phyloP scores from a whole-genome alignment of 768 basidiomycete species.

The Lyophyllum semitale region DNA sequence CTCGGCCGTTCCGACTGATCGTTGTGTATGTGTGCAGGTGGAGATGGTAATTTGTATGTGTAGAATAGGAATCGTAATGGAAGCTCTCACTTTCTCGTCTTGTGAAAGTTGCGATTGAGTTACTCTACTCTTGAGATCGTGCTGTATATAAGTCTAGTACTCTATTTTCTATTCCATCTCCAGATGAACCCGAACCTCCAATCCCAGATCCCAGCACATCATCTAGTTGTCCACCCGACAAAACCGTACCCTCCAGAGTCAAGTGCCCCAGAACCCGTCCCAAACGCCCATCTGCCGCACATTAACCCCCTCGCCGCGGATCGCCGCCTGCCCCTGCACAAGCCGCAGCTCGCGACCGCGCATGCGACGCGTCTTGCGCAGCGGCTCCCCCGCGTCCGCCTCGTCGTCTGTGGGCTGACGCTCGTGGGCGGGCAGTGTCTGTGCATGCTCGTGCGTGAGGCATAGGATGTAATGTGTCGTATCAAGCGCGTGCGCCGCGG shows the following conservation, averaged over 20 bases:
- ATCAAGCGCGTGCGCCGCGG: conserved; percentile 67
- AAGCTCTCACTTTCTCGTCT: not conserved
- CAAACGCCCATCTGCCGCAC: conserved; percentile 41
- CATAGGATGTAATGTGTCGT: conserved; percentile 75
- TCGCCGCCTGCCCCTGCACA: conserved; percentile 73
- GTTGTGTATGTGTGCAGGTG: not conserved
- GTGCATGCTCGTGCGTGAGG: conserved; percentile 59
- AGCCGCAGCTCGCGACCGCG: conserved; percentile 83
- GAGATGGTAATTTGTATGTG: not conserved
- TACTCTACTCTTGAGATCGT: not conserved
- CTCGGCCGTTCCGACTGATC: conserved; percentile 64
- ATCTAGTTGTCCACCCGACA: no score
- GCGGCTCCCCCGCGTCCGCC: conserved; percentile 61
- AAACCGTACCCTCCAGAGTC: not conserved
- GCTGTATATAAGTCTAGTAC: not conserved
- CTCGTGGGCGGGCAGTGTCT: conserved; percentile 60
- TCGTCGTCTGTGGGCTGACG: conserved; percentile 75
- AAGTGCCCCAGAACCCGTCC: conserved; percentile 44
- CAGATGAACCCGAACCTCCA: not conserved
- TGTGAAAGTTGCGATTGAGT: not conserved
- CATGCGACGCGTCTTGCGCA: conserved; percentile 74
- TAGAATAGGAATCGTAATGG: not conserved
- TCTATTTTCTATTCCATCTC: not conserved
- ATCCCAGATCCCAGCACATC: no score
- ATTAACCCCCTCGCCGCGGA: conserved; percentile 46